phyloP scores from a whole-genome alignment of 2,329 filamentous ascomycete genomes.

The Penicillium sp. region DNA sequence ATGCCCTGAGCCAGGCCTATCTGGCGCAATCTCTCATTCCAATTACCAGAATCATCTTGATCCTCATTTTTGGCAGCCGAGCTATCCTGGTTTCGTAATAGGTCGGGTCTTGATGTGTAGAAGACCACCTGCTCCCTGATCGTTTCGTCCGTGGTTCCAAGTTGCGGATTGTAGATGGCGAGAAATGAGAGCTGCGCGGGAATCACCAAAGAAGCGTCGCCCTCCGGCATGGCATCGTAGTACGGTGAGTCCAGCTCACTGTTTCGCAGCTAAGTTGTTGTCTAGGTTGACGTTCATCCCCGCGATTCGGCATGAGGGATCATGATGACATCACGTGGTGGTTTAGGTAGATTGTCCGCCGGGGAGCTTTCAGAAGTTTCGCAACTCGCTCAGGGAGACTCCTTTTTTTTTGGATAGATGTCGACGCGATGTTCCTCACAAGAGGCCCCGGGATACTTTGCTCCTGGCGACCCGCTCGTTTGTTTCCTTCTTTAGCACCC shows the following conservation, averaged over 20 bases:
- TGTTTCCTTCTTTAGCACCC: slow-evolving; percentile 17
- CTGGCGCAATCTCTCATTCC: slow-evolving; percentile 86
- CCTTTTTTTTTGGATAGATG: neutral
- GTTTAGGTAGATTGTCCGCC: slow-evolving; percentile 1
- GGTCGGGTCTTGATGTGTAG: slow-evolving; percentile 68
- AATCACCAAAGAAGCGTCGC: slow-evolving; percentile 52
- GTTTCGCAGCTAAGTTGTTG: slow-evolving; percentile 13
- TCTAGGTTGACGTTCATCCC: slow-evolving; percentile 1
- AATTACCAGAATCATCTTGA: slow-evolving; percentile 61
- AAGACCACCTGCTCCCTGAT: slow-evolving; percentile 87
- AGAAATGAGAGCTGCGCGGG: slow-evolving; percentile 90
- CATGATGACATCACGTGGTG: slow-evolving; percentile 42
- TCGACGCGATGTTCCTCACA: slow-evolving; percentile 32
- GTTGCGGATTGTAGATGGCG: slow-evolving; percentile 90
- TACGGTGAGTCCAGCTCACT: slow-evolving; percentile 22
- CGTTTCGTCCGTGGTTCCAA: slow-evolving; percentile 74
- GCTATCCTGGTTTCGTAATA: slow-evolving; percentile 31
- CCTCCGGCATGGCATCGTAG: slow-evolving; percentile 46
- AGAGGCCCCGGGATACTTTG: slow-evolving; percentile 29
- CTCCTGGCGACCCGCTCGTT: slow-evolving; percentile 26
- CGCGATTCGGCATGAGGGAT: slow-evolving; percentile 23
- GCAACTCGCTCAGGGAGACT: slow-evolving; percentile 16
- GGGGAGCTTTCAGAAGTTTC: slow-evolving; percentile 21
- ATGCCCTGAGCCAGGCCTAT: slow-evolving; percentile 97
- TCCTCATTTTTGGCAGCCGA: slow-evolving; percentile 28